Conservation (phyloP, 192 early-diverging fungal genomes). For the Allomyces macrogynus region DNA sequence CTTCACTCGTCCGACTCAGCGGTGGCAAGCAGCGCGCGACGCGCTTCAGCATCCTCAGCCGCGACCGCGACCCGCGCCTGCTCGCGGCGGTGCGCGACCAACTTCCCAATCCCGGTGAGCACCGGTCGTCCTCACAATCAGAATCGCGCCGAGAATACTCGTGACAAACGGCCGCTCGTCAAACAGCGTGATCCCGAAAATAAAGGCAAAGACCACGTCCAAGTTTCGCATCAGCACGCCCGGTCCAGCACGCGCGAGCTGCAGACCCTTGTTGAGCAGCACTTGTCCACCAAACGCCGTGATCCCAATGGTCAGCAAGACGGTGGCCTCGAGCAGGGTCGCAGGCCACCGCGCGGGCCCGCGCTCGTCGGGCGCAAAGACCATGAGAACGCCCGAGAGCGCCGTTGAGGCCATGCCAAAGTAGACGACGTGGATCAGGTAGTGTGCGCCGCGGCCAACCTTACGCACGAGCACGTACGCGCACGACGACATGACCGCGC, state of each 20-base stretch:
- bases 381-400: conserved; percentile 22
- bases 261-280: conserved; percentile 52
- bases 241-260: conserved; percentile 48
- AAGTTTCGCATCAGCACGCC: conserved; percentile 62
- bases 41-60: no score
- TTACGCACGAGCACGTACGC: conserved; percentile 53
- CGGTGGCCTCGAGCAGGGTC: conserved; percentile 20
- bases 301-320: conserved; percentile 26
- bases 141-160: conserved; percentile 30
- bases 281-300: conserved; percentile 49
- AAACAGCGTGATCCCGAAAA: conserved; percentile 47
- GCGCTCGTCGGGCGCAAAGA: conserved; percentile 10
- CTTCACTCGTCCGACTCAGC: no score
- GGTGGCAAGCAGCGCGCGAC: no score
- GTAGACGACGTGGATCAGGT: conserved; percentile 59
- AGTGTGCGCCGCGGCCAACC: conserved; percentile 46
- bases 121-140: conserved; percentile 43
- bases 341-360: conserved; percentile 8
- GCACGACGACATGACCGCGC: conserved; percentile 34
- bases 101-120: conserved; percentile 40
- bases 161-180: conserved; percentile 36
- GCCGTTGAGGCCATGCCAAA: conserved; percentile 42
- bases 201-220: conserved; percentile 61
- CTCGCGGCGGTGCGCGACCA: not conserved
- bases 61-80: no score